Evolutionary conservation across 768 basidiomycete species (phyloP).

Genomic region (Cyclocybe cylindracea): DNA sequence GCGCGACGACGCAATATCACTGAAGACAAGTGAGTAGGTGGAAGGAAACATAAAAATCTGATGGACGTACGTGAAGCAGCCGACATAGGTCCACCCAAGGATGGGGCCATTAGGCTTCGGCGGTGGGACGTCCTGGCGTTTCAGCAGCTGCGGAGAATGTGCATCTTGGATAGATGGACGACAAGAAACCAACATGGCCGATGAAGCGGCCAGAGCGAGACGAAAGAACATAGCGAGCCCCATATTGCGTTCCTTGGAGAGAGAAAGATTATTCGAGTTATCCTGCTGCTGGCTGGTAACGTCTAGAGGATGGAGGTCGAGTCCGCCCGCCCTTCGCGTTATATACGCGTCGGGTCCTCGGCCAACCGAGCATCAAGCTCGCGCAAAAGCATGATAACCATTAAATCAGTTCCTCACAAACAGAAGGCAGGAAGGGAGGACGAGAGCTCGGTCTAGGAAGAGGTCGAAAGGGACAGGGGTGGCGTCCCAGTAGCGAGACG

Average conservation of each 20-base stretch:
- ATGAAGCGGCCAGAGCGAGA: no score
- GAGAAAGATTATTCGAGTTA: no score
- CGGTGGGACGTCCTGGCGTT: neutral
- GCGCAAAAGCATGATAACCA: neutral
- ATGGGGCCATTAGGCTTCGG: slow-evolving; percentile 4
- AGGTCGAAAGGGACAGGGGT: no score
- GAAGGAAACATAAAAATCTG: neutral
- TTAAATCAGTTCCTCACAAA: neutral
- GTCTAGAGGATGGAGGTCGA: no score
- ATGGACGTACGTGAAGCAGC: slow-evolving; percentile 10
- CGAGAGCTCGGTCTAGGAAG: no score
- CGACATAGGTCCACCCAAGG: slow-evolving; percentile 12
- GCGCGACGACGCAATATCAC: slow-evolving; percentile 15
- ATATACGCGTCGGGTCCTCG: neutral
- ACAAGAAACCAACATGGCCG: no score
- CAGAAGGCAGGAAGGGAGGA: slow-evolving; percentile 6
- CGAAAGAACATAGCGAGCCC: no score
- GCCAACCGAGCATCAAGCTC: neutral
- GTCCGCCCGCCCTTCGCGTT: no score
- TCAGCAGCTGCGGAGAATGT: neutral
- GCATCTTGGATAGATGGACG: neutral
- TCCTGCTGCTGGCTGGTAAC: no score
- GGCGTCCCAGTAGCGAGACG: no score
- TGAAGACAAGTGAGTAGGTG: neutral
- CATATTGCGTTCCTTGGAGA: no score